phyloP scores from a whole-genome alignment of 2,329 filamentous ascomycete genomes.

The Hawksworthiomyces lignivorus region DNA sequence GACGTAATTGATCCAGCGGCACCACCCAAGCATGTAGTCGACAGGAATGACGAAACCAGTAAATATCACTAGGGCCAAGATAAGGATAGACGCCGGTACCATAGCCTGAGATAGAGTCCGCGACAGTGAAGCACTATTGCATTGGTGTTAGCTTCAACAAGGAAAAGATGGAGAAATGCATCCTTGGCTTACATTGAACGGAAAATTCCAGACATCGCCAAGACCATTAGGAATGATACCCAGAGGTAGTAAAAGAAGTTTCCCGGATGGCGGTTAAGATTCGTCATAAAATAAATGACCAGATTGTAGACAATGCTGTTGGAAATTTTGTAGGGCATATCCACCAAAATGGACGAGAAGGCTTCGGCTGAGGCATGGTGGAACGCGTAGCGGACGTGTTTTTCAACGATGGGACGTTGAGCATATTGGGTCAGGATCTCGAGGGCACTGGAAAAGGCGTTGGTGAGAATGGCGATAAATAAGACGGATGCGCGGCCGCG shows the following conservation, averaged over 20 bases:
- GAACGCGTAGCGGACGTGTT: slow-evolving; percentile 75
- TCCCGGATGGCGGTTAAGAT: slow-evolving; percentile 63
- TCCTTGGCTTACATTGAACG: no score
- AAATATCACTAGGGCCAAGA: slow-evolving; percentile 58
- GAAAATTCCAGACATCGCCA: slow-evolving; percentile 82
- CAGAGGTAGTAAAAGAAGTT: slow-evolving; percentile 81
- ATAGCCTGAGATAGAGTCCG: slow-evolving; percentile 58
- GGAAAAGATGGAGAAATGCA: no score
- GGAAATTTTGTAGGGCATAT: slow-evolving; percentile 72
- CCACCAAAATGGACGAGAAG: slow-evolving; percentile 73
- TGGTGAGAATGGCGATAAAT: slow-evolving; percentile 82
- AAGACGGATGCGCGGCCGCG: slow-evolving; percentile 66
- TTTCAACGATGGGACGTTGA: slow-evolving; percentile 85
- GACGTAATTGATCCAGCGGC: slow-evolving; percentile 72
- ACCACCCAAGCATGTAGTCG: slow-evolving; percentile 68
- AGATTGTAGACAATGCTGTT: slow-evolving; percentile 72
- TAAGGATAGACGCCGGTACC: slow-evolving; percentile 50
- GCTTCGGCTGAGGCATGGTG: slow-evolving; percentile 87
- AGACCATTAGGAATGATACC: slow-evolving; percentile 61
- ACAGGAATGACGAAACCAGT: slow-evolving; percentile 59
- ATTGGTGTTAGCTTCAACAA: background rate
- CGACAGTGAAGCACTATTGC: slow-evolving; percentile 56
- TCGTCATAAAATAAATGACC: slow-evolving; percentile 78
- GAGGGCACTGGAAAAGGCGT: slow-evolving; percentile 71
- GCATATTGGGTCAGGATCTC: slow-evolving; percentile 81